Base-by-base conservation (phyloP, 2,329 filamentous ascomycete genomes). In the Xylaria sp. region DNA sequence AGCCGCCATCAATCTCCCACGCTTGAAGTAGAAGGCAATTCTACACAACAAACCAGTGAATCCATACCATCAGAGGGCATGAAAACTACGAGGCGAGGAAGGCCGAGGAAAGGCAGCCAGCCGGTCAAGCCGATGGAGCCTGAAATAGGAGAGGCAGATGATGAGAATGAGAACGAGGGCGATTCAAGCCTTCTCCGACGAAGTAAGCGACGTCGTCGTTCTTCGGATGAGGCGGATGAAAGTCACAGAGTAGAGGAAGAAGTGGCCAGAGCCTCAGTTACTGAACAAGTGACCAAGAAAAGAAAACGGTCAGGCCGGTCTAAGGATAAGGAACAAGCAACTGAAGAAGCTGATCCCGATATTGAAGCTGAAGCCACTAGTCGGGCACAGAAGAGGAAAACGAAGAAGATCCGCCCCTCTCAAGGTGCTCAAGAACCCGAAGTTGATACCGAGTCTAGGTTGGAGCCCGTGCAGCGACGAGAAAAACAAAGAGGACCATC, bases 151-250 rank as follows among this genome's bases (percentile, higher is more conserved):
- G 75, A 79, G 54, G 75, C 77, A 20, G 77, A 78, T 39, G 75
- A 78, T 39, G 77, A 78, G 64, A 74, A 76, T 28, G 76, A 78
- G 57, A 73, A 77, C n/a, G 77, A 79, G 56, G 75, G 62, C 3
- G 64, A 76, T 39, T 75, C 75, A 2, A 77, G 74, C 20, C 61
- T 77, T 41, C 73, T 76, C 31, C 70, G 75, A 57, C 67, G 75
- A 2, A 77, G 75, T 64, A 71, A 70, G 58, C 74, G 74, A 57
- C 48, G 71, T 66, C 70, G 72, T 15, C 69, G 65, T 20, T 70
- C 71, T 5, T 65, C 57, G 20, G 55, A 67, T 10, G 55, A 68
- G 7, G 6, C 28, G n/a, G n/a, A 39, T n/a, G 66, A 67, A 52
- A 59, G 66, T 31, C 43, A 43, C 20, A 23, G 48, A 1, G 25